Evolutionary conservation across 129 eudicot species (phyloP), one percentile per base, ranked within the genome.

Genomic region (Lonicera japonica): DNA sequence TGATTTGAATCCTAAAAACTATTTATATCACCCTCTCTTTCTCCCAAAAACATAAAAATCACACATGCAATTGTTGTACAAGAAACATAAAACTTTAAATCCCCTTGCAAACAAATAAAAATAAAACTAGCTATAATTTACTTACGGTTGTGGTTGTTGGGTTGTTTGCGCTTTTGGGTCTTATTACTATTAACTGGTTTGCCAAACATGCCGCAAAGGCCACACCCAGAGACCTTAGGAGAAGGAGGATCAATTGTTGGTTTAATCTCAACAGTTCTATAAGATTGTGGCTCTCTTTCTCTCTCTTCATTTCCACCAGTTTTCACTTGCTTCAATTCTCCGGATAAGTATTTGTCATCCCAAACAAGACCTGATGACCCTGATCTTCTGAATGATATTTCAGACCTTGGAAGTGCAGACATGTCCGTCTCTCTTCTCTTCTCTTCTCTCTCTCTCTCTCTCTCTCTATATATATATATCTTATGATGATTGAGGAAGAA

Each of bases 331-430:
- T 79, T 82, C 40, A 82, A 58, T 39, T 86, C 95, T 0, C 86
- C 95, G 8, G 89, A 82, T 22, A 86, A 66, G 12, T 77, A n/a
- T 58, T 83, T 87, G 67, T 87, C 95, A 78, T 87, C 95, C 95
- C 95, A 87, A 11, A 87, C 85, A 63, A 83, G 69, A 50, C 95
- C 95, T 17, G 95, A 87, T 46, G 95, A 87, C 6, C 95, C 95
- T 67, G 85, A 82, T 71, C 95, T 80, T 72, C 95, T 77, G 21
- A 87, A 87, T 56, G 95, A 83, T n/a, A 80, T 72, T 65, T 78
- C 95, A 18, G 95, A 87, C 69, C 95, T 80, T 48, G 82, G 81
- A 62, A 87, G 73, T 0, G 75, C 89, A 14, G 64, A 85, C 95
- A 82, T 79, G 34, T 43, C 47, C 25, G 19, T 54, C 46, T 73